These are phyloP conservation scores for Xylaria sp. DNA, from an alignment of 2,329 filamentous ascomycete genomes.

Conservation along the genomic window DNA sequence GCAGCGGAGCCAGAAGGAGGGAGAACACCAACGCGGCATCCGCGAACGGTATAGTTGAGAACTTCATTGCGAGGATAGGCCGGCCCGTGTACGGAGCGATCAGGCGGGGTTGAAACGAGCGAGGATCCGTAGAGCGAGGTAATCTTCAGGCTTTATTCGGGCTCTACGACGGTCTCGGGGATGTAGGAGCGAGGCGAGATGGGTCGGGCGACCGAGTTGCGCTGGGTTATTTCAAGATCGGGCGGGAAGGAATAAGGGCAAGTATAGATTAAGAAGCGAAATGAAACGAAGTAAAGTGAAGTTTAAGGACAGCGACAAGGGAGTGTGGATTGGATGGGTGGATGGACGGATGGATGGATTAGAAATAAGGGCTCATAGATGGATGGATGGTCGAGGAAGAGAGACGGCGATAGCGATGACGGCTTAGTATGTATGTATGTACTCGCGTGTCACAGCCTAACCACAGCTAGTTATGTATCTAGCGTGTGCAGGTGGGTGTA, in stretches of 20 bases:
- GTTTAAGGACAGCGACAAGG: slow-evolving; percentile 7
- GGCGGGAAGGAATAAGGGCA: neutral
- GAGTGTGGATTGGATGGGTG: neutral
- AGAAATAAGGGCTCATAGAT: slow-evolving; percentile 17
- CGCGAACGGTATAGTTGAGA: slow-evolving; percentile 51
- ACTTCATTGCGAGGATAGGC: slow-evolving; percentile 51
- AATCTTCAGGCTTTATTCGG: neutral
- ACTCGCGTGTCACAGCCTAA: no score
- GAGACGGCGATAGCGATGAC: neutral
- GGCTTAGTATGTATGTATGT: neutral
- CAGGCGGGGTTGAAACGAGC: neutral
- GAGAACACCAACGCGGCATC: slow-evolving; percentile 54
- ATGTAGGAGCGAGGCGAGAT: neutral
- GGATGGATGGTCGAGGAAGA: neutral
- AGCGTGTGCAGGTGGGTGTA: neutral
- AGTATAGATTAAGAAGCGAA: slow-evolving; percentile 17
- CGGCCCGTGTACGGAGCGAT: neutral
- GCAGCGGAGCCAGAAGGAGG: slow-evolving; percentile 51
- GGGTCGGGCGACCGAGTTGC: neutral
- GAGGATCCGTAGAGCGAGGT: neutral
- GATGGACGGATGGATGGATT: neutral
- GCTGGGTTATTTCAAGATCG: slow-evolving; percentile 7
- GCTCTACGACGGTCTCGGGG: slow-evolving; percentile 2
- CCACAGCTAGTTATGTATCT: neutral
- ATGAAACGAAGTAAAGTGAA: neutral